Evolutionary conservation across 2,329 filamentous ascomycete species (phyloP), one percentile per base, ranked within the genome.

Genomic region (Hymenoscyphus scutula): DNA sequence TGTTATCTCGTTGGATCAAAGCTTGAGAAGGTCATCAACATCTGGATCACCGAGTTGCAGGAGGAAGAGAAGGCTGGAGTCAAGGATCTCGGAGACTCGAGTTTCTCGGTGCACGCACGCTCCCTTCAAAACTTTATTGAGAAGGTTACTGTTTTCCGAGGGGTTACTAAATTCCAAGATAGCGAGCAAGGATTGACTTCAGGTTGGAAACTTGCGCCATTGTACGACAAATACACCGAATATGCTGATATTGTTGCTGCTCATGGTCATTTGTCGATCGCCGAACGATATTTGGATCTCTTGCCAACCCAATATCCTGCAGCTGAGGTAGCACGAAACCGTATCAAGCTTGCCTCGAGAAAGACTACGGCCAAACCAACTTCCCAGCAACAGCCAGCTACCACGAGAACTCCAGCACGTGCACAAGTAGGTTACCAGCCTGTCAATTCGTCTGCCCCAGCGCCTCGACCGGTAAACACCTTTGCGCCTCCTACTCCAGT

Each of bases 1-100:
- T 99, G 96, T 77, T 99, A 93, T 77, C 80, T 99, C 65, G 92
- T 94, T 53, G 94, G 95, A 64, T 96, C 94, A 19, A 98, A 97
- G 79, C 83, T 99, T 4, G 94, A 99, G 77, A 99, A 99, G 83
- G 94, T 98, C 27, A 91, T 98, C 54, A 84, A 84, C 38, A 97
- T 98, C 73, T 99, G 95, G 95, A 89, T 94, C 60, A 83, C 90
- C 58, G 93, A 98, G 76, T 85, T 98, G 17, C 84, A 92, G 68
- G 92, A 98, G 77, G 84, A 87, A 27, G 92, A 97, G 76, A 85
- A 89, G 70, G 86, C 87, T 53, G 87, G 86, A 13, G 80, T 96
- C 65, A 83, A 92, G 70, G 84, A 88, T 66, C 81, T 84, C 27
- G 85, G 85, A 37, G 91, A 92, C 71, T 94, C 91, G 25, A 89